Base-by-base conservation (phyloP, 1,284 basidiomycete genomes). In the Pholiota adiposa region DNA sequence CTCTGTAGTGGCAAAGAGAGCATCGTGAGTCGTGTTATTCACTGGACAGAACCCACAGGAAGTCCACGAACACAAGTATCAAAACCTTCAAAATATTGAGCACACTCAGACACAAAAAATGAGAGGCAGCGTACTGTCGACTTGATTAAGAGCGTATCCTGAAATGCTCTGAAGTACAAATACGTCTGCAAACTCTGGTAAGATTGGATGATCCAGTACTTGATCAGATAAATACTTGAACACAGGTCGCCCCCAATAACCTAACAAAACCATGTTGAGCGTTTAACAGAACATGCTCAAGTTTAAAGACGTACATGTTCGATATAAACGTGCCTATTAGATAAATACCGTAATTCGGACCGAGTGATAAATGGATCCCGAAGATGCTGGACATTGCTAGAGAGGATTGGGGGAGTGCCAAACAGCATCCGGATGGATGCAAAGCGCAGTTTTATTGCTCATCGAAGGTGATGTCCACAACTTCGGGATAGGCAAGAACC, bases 271-370 rank as follows among this genome's bases (percentile, higher is more conserved):
- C 6, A 14, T 11, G 12, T 4, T n/a, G 16, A 14, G 36, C 16
- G 4, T 4, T 6, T 6, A 12, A 14, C 9, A 7, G 4, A 4
- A 16, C 14, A 38, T n/a, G 9, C 8, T 21, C 18, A 38, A 16
- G 14, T n/a, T n/a, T 4, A 21, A n/a, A 14, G 9, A 29, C 54
- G 14, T 50, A 56, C 54, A 56, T 50, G 34, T 56, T 56, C 19
- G 54, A 56, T 50, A 56, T 18, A 50, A 56, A 50, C 16, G 54
- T 56, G 23, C 54, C 54, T 23, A 56, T 56, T n/a, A 56, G 54
- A 49, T 56, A 56, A 1, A 46, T 46, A 8, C 54, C 54, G 25
- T 50, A 50, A 21, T 21, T 56, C n/a, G 54, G 54, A 19, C 34
- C 46, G 34, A 56, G 46, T n/a, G 49, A n/a, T 3, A 56, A 23